Base-by-base conservation (phyloP, 495 filamentous ascomycete species). In the Hypoxylon lienhwacheense region DNA sequence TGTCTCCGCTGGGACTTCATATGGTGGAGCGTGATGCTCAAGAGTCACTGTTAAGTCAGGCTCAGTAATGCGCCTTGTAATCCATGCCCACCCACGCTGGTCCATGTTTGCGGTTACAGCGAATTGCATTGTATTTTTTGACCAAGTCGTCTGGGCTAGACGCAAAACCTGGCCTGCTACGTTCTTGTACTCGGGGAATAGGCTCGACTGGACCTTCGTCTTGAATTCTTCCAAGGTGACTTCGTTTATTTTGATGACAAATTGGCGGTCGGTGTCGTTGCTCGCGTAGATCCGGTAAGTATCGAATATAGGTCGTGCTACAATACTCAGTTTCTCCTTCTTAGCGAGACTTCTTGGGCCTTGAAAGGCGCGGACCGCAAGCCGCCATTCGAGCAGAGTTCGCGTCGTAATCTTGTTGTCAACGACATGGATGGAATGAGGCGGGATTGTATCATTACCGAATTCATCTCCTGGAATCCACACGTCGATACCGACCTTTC, bases 41-140 rank as follows among this genome's bases (percentile, higher is more conserved):
- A 63, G 15, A 0, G 51, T 39, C 8, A 67, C 33, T 1, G 20
- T 28, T 11, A 67, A 39, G 1, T 65, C 45, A 1, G 54, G 55
- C 11, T 65, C 61, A 1, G 59, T 54, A 14, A 67, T 53, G 12
- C 48, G 53, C 29, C 61, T 55, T 5, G 29, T 25, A 16, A 67
- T 65, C 58, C 54, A 57, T 32, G 35, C 25, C 65, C 65, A 67
- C 12, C 42, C 61, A 2, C 49, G 14, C 29, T 62, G 54, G 11
- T 43, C 42, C n/a, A 58, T 67, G 6, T 65, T 24, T 4, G 4
- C 7, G 7, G 11, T 36, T 3, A 67, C 49, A 4, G 21, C 48
- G 21, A 65, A 53, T 5, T 65, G 51, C 1, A 29, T 20, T 21
- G 10, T 34, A 22, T 55, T 59, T 7, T n/a, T 7, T 4, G 15